Conservation (phyloP, 83 land plant species). For the Picea abies region DNA sequence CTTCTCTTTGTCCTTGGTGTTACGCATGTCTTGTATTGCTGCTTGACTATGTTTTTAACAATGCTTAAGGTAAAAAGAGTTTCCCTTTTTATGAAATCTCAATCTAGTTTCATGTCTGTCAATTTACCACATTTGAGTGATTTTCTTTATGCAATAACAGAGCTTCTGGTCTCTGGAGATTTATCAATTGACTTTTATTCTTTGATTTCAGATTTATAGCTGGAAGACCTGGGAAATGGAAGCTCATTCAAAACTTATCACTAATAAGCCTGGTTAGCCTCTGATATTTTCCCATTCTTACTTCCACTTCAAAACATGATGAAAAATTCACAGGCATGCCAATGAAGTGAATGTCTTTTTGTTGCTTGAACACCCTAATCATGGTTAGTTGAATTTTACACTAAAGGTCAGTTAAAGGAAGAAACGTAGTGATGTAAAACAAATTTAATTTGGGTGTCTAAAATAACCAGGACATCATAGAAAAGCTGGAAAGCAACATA, state of each 20-base stretch:
- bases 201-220: constrained; percentile 59
- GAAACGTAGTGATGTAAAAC: neutral
- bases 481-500: too few relatives aligned
- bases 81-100: neutral
- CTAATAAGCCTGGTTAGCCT: neutral
- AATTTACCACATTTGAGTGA: neutral
- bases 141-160: neutral
- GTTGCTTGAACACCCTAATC: neutral
- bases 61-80: constrained; percentile 58
- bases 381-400: too few relatives aligned
- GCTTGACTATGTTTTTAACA: constrained; percentile 56
- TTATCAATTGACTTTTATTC: neutral
- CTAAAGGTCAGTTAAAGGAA: neutral
- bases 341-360: neutral
- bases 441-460: neutral
- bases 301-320: neutral
- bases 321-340: neutral
- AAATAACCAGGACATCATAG: neutral
- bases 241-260: constrained; percentile 20
- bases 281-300: constrained; percentile 10
- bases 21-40: constrained; percentile 74
- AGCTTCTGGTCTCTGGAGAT: neutral
- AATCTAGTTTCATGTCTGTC: neutral
- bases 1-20: constrained; percentile 76
- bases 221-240: constrained; percentile 80